Evolutionary conservation across 306 rosid species (phyloP).

Genomic region (Cucumis hystrix): DNA sequence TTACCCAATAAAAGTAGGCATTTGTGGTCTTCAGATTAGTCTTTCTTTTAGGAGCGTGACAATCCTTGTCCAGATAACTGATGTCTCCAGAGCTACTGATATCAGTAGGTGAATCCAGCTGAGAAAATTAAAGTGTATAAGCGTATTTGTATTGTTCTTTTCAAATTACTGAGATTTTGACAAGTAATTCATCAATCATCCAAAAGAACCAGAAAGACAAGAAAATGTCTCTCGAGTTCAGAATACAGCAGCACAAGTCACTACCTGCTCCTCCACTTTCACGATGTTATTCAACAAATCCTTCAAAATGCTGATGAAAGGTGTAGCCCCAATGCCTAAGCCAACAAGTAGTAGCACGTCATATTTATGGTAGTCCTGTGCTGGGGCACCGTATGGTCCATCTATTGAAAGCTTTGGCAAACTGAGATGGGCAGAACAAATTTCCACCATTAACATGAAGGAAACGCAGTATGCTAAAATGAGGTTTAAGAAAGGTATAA

Average conservation of each 20-base stretch:
- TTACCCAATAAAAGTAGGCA: conserved; percentile 96
- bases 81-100: conserved; percentile 47
- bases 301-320: conserved; percentile 93
- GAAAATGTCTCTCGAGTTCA: not conserved
- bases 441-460: not conserved
- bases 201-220: not conserved
- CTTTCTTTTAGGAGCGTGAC: conserved; percentile 45
- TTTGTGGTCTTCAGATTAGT: conserved; percentile 75
- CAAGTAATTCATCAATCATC: not conserved
- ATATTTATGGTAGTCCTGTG: conserved; percentile 81
- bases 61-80: conserved; percentile 44
- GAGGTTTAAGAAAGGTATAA: not conserved
- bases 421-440: conserved; percentile 27
- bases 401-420: conserved; percentile 90
- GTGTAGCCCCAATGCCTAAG: conserved; percentile 97
- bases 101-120: conserved; percentile 54
- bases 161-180: not conserved
- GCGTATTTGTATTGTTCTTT: not conserved
- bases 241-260: not conserved
- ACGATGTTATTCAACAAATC: conserved; percentile 85
- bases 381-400: conserved; percentile 98
- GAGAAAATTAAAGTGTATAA: conserved; percentile 5
- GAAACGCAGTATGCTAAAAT: not conserved
- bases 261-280: conserved; percentile 90
- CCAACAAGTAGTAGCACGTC: conserved; percentile 92